phyloP scores from a whole-genome alignment of 768 basidiomycete genomes.

The Calocera viscosa region DNA sequence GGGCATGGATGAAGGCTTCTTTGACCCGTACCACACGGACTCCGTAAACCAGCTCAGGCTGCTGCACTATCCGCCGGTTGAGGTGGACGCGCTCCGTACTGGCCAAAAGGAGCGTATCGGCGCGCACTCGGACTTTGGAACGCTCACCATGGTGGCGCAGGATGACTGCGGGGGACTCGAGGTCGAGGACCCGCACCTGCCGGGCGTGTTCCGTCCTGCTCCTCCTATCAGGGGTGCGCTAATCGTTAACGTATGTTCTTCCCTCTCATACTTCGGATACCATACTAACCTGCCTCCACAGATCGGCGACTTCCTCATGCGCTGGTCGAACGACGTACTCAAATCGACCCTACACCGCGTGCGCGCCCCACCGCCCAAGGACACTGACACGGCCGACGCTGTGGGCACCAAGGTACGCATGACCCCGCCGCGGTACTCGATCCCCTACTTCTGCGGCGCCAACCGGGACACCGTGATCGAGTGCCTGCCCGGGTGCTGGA shows the following conservation, averaged over 20 bases:
- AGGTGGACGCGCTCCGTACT: slow-evolving; percentile 25
- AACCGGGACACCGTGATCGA: slow-evolving; percentile 35
- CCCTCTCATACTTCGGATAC: neutral
- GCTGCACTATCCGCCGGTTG: slow-evolving; percentile 42
- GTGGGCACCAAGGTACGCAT: slow-evolving; percentile 21
- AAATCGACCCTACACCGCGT: slow-evolving; percentile 41
- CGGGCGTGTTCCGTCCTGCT: slow-evolving; percentile 26
- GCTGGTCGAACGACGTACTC: slow-evolving; percentile 30
- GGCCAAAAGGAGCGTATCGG: slow-evolving; percentile 36
- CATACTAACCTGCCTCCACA: neutral
- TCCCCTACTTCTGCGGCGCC: slow-evolving; percentile 34
- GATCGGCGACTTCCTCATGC: slow-evolving; percentile 39
- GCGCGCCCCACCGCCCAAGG: slow-evolving; percentile 29
- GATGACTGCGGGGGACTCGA: slow-evolving; percentile 51
- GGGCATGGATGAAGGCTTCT: slow-evolving; percentile 35
- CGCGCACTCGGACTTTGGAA: slow-evolving; percentile 40
- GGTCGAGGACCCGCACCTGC: slow-evolving; percentile 41
- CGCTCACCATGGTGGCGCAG: slow-evolving; percentile 49
- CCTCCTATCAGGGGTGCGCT: slow-evolving; percentile 36
- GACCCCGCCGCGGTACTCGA: slow-evolving; percentile 45
- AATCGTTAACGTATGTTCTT: slow-evolving; percentile 33
- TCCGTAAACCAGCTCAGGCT: slow-evolving; percentile 45
- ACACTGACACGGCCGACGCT: slow-evolving; percentile 10
- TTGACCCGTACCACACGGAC: slow-evolving; percentile 32
- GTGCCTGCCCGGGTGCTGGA: slow-evolving; percentile 39